These are phyloP conservation scores for Plasmopara muralis DNA, from an alignment of 352 stramenopile species.

Conservation along the genomic window DNA sequence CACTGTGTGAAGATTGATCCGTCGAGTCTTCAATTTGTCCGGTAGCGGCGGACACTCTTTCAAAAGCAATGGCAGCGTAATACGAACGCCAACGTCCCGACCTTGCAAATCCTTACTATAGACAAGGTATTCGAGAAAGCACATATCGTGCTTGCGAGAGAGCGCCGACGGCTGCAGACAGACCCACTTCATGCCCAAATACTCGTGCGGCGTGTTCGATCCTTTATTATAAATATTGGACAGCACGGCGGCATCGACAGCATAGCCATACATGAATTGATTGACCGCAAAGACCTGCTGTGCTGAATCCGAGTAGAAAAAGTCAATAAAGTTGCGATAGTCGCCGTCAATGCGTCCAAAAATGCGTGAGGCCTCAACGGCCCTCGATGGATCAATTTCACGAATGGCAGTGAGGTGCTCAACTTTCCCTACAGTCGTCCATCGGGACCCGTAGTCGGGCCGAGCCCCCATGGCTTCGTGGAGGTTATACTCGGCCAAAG, in stretches of 20 bases:
- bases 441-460: slow-evolving; percentile 33
- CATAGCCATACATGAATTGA: slow-evolving; percentile 60
- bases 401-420: slow-evolving; percentile 34
- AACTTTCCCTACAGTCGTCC: slow-evolving; percentile 28
- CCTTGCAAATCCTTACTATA: slow-evolving; percentile 51
- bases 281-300: slow-evolving; percentile 60
- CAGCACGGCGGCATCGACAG: slow-evolving; percentile 59
- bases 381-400: slow-evolving; percentile 29
- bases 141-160: slow-evolving; percentile 58
- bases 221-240: slow-evolving; percentile 65
- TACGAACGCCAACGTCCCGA: slow-evolving; percentile 60
- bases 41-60: slow-evolving; percentile 51
- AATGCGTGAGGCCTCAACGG: slow-evolving; percentile 37
- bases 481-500: slow-evolving; percentile 35
- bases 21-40: slow-evolving; percentile 43
- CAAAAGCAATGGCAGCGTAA: slow-evolving; percentile 55
- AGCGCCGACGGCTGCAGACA: slow-evolving; percentile 54
- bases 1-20: slow-evolving; percentile 46
- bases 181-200: slow-evolving; percentile 81
- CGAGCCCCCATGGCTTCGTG: slow-evolving; percentile 32
- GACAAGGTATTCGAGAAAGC: slow-evolving; percentile 72
- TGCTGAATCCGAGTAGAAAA: slow-evolving; percentile 51
- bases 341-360: slow-evolving; percentile 57
- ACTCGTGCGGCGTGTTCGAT: slow-evolving; percentile 34
- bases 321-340: slow-evolving; percentile 60